Evolutionary conservation across 257 asterid genomes (phyloP).

Genomic region (Solanum raphanifolium): DNA sequence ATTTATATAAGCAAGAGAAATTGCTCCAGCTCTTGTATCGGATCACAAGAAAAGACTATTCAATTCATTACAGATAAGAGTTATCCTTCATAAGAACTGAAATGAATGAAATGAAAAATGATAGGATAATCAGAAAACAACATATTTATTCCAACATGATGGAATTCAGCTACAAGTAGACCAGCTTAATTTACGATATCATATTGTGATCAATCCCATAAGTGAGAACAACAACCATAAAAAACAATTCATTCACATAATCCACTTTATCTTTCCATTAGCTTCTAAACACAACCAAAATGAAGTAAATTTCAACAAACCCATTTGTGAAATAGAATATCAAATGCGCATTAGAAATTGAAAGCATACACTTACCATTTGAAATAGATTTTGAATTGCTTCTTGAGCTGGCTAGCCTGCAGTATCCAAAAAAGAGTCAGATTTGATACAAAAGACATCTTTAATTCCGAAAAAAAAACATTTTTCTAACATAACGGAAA

Average conservation of each 20-base stretch:
- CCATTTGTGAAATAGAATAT: not conserved
- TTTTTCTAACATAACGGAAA: not conserved
- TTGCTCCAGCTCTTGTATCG: constrained; percentile 16
- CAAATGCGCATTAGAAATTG: not conserved
- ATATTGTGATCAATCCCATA: not conserved
- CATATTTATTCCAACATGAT: not conserved
- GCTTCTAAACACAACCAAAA: not conserved
- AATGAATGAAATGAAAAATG: not conserved
- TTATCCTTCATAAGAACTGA: not conserved
- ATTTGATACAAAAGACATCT: not conserved
- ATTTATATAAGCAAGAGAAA: constrained; percentile 3
- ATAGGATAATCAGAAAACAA: not conserved
- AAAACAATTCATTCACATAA: not conserved
- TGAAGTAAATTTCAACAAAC: not conserved
- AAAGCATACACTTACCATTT: constrained; percentile 4
- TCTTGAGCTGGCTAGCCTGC: constrained; percentile 25
- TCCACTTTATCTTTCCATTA: not conserved
- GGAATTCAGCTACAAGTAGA: not conserved
- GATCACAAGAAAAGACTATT: not conserved
- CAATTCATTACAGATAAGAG: not conserved
- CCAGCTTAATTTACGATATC: not conserved
- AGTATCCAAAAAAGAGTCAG: not conserved
- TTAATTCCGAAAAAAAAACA: not conserved
- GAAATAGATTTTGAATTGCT: constrained; percentile 9
- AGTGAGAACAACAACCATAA: not conserved